Evolutionary conservation across 2,329 filamentous ascomycete species (phyloP), one percentile per base, ranked within the genome.

Genomic region (Colletotrichum echinochloae): DNA sequence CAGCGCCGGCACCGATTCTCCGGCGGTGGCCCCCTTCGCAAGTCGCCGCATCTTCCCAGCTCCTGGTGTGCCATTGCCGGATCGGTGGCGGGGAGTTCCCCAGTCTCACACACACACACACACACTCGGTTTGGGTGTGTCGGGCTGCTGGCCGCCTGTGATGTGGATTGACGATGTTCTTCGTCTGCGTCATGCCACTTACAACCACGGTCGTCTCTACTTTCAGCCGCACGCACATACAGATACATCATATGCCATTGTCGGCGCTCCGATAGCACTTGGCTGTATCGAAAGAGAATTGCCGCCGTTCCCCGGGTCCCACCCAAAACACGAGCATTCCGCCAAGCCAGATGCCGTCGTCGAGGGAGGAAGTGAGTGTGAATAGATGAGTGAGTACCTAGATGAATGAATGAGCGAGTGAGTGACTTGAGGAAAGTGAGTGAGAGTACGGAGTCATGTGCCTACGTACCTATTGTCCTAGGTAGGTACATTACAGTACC

Each of bases 41-140:
- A 44, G n/a, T 67, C 57, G 67, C 67, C 57, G 67, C 67, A 52
- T 67, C 44, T 39, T 54, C 26, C 41, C 26, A 35, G 49, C 62
- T 70, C 66, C 66, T 60, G 30, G 62, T 54, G 39, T 55, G 66
- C 62, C 66, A 60, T 49, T 49, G 62, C 49, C 62, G 66, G 67
- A 70, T 26, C 48, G 62, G 56, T 44, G 66, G 48, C 62, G 66
- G 66, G 66, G 66, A 66, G 66, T 56, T 70, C 66, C 66, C 66
- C 66, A 11, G 6, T 37, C 35, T 11, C 35, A 9, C 35, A 37
- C 35, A 9, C 35, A 7, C 35, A 9, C 35, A 7, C 35, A 11
- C 35, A 9, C 35, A 9, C 35, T 37, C 16, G 30, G 5, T 30
- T 16, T 41, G 39, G 12, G 39, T 41, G 39, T 41, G 39, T 7